Evolutionary conservation across 108 stramenopile genomes (phyloP).

Genomic region (Thalassiosira profunda): DNA sequence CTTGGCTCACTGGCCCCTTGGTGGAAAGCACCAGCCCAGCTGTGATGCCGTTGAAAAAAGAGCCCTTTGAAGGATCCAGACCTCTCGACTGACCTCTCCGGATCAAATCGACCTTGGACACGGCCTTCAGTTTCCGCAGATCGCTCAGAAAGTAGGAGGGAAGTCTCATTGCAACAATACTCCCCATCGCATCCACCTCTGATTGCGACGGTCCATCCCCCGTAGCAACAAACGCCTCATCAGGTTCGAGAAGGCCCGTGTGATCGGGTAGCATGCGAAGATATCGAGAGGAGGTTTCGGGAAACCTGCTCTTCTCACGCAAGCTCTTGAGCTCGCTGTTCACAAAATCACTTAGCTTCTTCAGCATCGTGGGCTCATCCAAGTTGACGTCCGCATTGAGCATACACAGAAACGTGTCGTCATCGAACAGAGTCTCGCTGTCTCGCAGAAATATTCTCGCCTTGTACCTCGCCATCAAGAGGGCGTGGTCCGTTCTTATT

Average conservation of each 20-base stretch:
- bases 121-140: slow-evolving; percentile 32
- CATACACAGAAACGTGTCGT: slow-evolving; percentile 28
- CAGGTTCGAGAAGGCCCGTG: slow-evolving; percentile 23
- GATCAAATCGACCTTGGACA: slow-evolving; percentile 11
- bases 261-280: slow-evolving; percentile 38
- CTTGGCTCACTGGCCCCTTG: slow-evolving; percentile 33
- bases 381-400: slow-evolving; percentile 1
- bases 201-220: slow-evolving; percentile 4
- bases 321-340: slow-evolving; percentile 6
- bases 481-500: background rate
- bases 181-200: background rate
- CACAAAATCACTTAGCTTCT: slow-evolving; percentile 3
- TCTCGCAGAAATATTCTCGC: background rate
- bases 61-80: no score
- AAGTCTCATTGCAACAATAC: slow-evolving; percentile 28
- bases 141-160: slow-evolving; percentile 45
- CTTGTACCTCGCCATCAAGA: background rate
- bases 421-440: slow-evolving; percentile 10
- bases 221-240: slow-evolving; percentile 42
- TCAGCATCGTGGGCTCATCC: slow-evolving; percentile 16
- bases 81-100: background rate
- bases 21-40: slow-evolving; percentile 34
- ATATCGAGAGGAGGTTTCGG: background rate
- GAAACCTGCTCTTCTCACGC: slow-evolving; percentile 18
- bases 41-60: slow-evolving; percentile 20